Conservation (phyloP, 306 rosid species). For the Vigna angularis region DNA sequence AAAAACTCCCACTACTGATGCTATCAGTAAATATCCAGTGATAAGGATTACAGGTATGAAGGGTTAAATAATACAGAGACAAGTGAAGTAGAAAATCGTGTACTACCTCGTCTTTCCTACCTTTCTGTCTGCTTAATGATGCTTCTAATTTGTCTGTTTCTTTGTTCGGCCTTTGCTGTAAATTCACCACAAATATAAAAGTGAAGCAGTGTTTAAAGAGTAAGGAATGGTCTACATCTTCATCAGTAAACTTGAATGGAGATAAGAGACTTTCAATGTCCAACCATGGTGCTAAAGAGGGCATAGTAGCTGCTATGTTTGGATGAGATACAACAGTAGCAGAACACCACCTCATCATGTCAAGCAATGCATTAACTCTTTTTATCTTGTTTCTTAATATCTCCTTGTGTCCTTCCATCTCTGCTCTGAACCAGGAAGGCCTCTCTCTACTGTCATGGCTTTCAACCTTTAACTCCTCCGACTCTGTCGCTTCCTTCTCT, state of each 20-base stretch:
- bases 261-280: conserved; percentile 44
- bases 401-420: conserved; percentile 62
- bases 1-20: background rate
- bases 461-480: conserved; percentile 75
- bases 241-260: conserved; percentile 46
- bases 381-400: conserved; percentile 66
- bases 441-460: conserved; percentile 91
- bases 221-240: conserved; percentile 48
- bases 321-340: conserved; percentile 68
- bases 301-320: conserved; percentile 49
- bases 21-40: background rate
- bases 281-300: conserved; percentile 48
- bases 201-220: conserved; percentile 30
- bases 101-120: conserved; percentile 10
- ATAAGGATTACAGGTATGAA: conserved; percentile 24
- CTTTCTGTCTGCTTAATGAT: conserved; percentile 17
- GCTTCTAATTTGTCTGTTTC: conserved; percentile 48
- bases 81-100: conserved; percentile 40
- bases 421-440: conserved; percentile 88
- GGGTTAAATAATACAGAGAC: conserved; percentile 10
- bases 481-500: conserved; percentile 67
- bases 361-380: conserved; percentile 61
- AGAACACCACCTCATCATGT: conserved; percentile 62
- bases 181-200: conserved; percentile 40
- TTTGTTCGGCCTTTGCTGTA: conserved; percentile 43